A percentile compares a stretch with the other conserved stretches of the same genome.
Evolutionary conservation across 805 yeast species (phyloP).

Genomic region (Starmerella ratchasimensis): DNA sequence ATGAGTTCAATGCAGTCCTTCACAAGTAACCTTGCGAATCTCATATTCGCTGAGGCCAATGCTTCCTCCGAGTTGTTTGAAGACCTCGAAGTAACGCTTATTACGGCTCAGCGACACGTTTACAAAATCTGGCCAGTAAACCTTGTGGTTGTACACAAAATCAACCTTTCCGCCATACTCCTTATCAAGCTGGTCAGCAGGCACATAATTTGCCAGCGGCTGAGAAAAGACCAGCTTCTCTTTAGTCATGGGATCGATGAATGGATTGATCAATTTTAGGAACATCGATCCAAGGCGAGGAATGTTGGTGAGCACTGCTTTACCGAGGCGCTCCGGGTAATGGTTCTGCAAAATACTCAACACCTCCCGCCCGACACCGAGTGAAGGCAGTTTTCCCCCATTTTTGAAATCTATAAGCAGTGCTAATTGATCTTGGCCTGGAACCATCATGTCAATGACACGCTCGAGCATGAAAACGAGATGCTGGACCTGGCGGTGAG

Average conservation of each 20-base stretch:
- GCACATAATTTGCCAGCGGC: constrained; percentile 74
- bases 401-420: constrained; percentile 84
- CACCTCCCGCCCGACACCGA: constrained; percentile 80
- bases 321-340: constrained; percentile 93
- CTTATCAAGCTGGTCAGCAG: constrained; percentile 63
- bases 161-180: constrained; percentile 77
- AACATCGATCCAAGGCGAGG: constrained; percentile 93
- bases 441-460: constrained; percentile 88
- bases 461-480: constrained; percentile 84
- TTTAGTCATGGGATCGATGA: constrained; percentile 88
- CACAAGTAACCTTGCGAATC: constrained; percentile 43
- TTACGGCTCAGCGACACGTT: constrained; percentile 48
- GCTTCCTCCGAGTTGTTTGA: constrained; percentile 51
- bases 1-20: too few species aligned
- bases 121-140: constrained; percentile 63
- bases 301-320: constrained; percentile 79
- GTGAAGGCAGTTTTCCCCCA: constrained; percentile 70
- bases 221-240: constrained; percentile 87
- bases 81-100: constrained; percentile 52
- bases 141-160: constrained; percentile 66
- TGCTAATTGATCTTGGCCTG: constrained; percentile 90
- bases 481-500: constrained; percentile 89
- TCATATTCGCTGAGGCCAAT: constrained; percentile 77
- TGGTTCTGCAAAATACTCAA: constrained; percentile 89
- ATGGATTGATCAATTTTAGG: constrained; percentile 80